Base-by-base conservation (phyloP, 169 alveolate genomes). In the Eimeria acervulina region DNA sequence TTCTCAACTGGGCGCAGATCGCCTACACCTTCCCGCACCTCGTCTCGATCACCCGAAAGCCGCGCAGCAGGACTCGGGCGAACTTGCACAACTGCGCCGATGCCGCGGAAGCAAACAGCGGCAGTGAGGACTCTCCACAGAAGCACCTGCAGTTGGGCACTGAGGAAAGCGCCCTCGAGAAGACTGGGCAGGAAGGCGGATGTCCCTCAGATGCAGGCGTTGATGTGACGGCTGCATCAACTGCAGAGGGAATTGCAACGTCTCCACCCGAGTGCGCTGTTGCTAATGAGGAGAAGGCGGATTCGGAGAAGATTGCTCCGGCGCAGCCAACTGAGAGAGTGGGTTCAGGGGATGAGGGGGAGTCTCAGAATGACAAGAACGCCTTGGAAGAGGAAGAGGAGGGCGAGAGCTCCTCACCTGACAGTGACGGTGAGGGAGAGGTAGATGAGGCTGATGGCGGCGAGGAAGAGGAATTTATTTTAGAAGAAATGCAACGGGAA, bases 11-110 rank as follows among this genome's bases (percentile, higher is more conserved):
- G 91, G 91, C 91, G 19, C 91, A 52, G 52, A 61, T 83, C 5
- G 91, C 91, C 40, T 83, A 38, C 59, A 51, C 52, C 91, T 47
- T 51, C 44, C 91, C 91, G 6, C 74, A 83, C 44, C 91, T 83
- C 31, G 40, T 52, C 19, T 26, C 91, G 1, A 76, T 83, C 74
- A 51, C 44, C 74, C 15, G 91, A 0, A 83, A 83, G 21, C 74
- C 21, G 51, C 91, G 91, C 52, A 83, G 40, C 66, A 44, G 74
- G 36, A 31, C 52, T 28, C 91, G 36, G 47, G 51, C 89, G 61
- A 21, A 42, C 36, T 13, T 17, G 26, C 28, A 13, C 33, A 72
- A 33, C 10, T 33, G 84, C 84, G 84, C 17, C 28, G 84, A 33
- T 17, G 55, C 7, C 17, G 51, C n/a, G 51, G 52, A 28, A 36